phyloP scores from a whole-genome alignment of 306 rosid species.

The Prunus campanulata region DNA sequence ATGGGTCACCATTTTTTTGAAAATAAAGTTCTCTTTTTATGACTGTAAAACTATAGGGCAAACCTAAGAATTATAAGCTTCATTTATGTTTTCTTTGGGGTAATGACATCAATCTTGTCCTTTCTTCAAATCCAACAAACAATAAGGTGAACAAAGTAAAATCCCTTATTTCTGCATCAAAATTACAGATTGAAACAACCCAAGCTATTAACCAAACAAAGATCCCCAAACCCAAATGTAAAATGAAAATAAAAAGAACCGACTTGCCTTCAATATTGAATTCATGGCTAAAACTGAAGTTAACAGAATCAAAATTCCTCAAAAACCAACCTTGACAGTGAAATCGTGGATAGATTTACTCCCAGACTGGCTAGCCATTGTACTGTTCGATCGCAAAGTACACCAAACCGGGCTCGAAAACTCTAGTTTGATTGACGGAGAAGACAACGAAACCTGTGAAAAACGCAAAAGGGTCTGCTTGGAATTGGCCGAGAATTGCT shows the following conservation, averaged over 20 bases:
- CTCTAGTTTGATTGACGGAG: slow-evolving; percentile 5
- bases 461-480: slow-evolving; percentile 3
- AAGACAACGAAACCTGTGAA: slow-evolving; percentile 9
- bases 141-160: too few relatives aligned
- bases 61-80: background rate
- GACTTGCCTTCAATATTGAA: slow-evolving; percentile 4
- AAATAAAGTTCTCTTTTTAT: background rate
- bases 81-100: background rate
- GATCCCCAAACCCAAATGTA: background rate
- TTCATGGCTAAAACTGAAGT: background rate
- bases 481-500: slow-evolving; percentile 7
- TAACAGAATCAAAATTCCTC: background rate
- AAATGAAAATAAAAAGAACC: background rate
- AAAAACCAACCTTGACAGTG: slow-evolving; percentile 52
- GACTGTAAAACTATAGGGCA: background rate
- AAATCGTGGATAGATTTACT: slow-evolving; percentile 53
- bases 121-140: background rate
- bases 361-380: slow-evolving; percentile 63
- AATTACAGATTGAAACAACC: background rate
- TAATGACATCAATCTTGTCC: background rate
- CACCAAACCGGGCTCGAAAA: slow-evolving; percentile 16
- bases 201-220: background rate
- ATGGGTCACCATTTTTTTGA: too few relatives aligned
- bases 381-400: slow-evolving; percentile 22
- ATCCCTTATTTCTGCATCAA: background rate